Evolutionary conservation across 495 filamentous ascomycete species (phyloP).

Genomic region (Aspergillus leporis): DNA sequence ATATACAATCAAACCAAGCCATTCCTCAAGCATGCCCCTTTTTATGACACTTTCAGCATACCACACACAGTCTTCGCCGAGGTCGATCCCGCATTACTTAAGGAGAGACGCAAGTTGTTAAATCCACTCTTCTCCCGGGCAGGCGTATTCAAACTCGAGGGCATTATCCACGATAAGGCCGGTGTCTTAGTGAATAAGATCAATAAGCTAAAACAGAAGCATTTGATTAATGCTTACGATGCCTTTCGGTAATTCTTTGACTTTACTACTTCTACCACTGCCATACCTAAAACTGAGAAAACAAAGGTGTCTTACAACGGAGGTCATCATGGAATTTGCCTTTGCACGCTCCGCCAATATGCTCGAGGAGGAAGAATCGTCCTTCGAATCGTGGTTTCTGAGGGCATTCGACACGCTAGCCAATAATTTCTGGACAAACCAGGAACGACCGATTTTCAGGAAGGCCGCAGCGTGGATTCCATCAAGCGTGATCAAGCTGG

Average conservation of each 20-base stretch:
- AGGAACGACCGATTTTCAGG: background rate
- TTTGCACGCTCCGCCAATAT: conserved; percentile 8
- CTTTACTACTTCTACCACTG: too few species aligned
- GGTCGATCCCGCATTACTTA: background rate
- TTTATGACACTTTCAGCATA: conserved; percentile 12
- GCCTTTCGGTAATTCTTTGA: conserved; percentile 4
- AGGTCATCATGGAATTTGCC: conserved; percentile 12
- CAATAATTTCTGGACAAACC: background rate
- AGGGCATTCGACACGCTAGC: background rate
- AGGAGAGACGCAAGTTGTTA: conserved; percentile 5
- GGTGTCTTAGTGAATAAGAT: conserved; percentile 1
- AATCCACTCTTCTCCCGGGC: conserved; percentile 10
- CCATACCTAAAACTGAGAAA: too few species aligned
- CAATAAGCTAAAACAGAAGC: background rate
- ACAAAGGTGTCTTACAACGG: conserved; percentile 7
- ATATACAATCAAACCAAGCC: conserved; percentile 14
- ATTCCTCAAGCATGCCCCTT: conserved; percentile 10
- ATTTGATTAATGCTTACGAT: conserved; percentile 3
- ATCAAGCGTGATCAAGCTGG: background rate
- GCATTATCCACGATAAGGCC: conserved; percentile 6
- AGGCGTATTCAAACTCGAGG: conserved; percentile 11
- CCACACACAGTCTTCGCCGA: conserved; percentile 11
- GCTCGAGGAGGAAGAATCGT: background rate
- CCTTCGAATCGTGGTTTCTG: conserved; percentile 2
- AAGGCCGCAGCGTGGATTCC: background rate